A percentile compares a stretch with the other conserved stretches of the same genome.
These are phyloP conservation scores for Hypsizygus marmoreus DNA, from an alignment of 768 basidiomycete genomes.

Conservation along the genomic window DNA sequence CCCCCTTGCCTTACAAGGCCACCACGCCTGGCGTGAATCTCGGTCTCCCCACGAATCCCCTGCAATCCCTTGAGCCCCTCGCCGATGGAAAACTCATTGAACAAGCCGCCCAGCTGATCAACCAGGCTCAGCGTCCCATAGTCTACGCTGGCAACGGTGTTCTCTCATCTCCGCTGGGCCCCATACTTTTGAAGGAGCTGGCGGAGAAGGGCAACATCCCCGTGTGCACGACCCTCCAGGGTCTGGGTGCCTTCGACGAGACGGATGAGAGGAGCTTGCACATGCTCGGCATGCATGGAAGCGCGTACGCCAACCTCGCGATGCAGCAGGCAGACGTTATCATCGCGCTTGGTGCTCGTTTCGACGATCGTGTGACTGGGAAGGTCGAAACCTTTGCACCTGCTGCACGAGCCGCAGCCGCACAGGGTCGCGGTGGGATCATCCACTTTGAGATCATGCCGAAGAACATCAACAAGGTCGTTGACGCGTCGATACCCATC, in stretches of 20 bases:
- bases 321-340: conserved; percentile 98
- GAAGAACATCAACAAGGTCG: conserved; percentile 99
- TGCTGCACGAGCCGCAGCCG: conserved; percentile 82
- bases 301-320: conserved; percentile 94
- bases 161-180: conserved; percentile 78
- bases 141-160: conserved; percentile 95
- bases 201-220: conserved; percentile 90
- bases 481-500: conserved; percentile 91
- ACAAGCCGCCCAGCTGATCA: conserved; percentile 89
- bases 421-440: conserved; percentile 88
- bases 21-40: conserved; percentile 81
- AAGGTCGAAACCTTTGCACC: conserved; percentile 90
- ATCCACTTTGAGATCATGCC: conserved; percentile 99
- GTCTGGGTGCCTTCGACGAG: conserved; percentile 96
- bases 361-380: conserved; percentile 98
- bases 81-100: conserved; percentile 68
- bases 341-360: conserved; percentile 94
- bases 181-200: conserved; percentile 77
- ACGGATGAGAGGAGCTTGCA: conserved; percentile 82
- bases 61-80: conserved; percentile 57
- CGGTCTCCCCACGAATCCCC: conserved; percentile 74
- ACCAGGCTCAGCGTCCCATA: conserved; percentile 85
- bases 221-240: conserved; percentile 95
- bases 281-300: conserved; percentile 99
- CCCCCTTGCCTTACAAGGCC: conserved; percentile 81